Base-by-base conservation (phyloP, 176 grass and related monocot species). In the Pontederia paniculata region DNA sequence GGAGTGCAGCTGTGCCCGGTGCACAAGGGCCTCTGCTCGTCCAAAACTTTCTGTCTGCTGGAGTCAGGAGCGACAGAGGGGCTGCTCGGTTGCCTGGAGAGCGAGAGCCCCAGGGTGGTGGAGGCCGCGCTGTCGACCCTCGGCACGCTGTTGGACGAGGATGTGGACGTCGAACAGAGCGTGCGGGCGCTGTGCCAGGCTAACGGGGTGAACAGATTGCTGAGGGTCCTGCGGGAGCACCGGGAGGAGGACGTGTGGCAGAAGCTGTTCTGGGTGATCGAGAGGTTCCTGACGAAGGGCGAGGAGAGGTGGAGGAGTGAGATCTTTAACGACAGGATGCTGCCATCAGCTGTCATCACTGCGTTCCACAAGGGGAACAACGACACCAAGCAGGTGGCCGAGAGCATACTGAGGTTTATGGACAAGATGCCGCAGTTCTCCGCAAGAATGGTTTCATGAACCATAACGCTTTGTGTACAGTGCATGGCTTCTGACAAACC, bases 311-410 rank as follows among this genome's bases (percentile, higher is more conserved):
- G 74, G 21, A 23, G 71, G 14, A 78, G 62, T 42, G 83, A 85
- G 12, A 82, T 98, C 37, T 89, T 62, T 41, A 14, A 56, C 0
- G 77, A 98, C 37, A 78, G 83, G 6, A 66, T 70, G 45, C 77
- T 98, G 69, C 83, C 94, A 18, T 65, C 66, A 48, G 67, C 74
- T 63, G 66, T 98, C 44, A 75, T 98, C 10, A 50, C 55, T n/a
- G 78, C 94, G 15, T 98, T 93, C 78, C 94, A 88, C 60, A 93
- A 65, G 69, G 87, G 87, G 3, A 83, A 88, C 55, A 59, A 55
- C 5, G 59, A 67, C 45, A 82, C 74, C 12, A 93, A 84, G 70
- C 78, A 93, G 68, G 66, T 69, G 12, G 83, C 94, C 17, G 83
- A 93, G 83, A 85, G 72, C 70, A 75, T 98, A 44, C 86, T 98